Evolutionary conservation across 2,329 filamentous ascomycete species (phyloP), one percentile per base, ranked within the genome.

Genomic region (Stagonosporopsis rhizophila): DNA sequence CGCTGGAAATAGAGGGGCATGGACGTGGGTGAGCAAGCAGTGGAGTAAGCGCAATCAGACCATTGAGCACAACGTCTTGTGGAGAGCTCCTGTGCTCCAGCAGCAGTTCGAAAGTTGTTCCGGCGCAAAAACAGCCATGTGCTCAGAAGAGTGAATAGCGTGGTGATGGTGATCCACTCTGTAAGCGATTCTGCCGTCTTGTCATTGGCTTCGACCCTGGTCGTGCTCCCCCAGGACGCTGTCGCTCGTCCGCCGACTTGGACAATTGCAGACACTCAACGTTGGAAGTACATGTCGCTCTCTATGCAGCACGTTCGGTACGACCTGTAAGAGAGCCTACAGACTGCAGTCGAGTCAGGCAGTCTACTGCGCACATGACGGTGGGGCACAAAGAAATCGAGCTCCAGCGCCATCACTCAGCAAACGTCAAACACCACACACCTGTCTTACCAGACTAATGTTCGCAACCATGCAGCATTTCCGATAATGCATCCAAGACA

Each of bases 71-170:
- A 38, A 17, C 52, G 32, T 56, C 23, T 46, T 20, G 42, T 44
- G 35, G 47, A 48, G 42, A 15, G 7, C 23, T 47, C 27, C 9
- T 47, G 19, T 51, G 20, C 42, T 47, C 40, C 38, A 46, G 20
- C 47, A 35, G 48, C 37, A 48, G 53, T 38, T 28, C 25, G 50
- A 46, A 45, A 58, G 55, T 42, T 46, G 50, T 44, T 46, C 52
- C 27, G 45, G 49, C 45, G 48, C 48, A 48, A 58, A 60, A 53
- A 44, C 38, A 34, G 53, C 52, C 44, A 54, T 58, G 44, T 57
- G 45, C 51, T 42, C 40, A 45, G 44, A 56, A 56, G 52, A 60
- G 59, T 61, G 59, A 58, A 62, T 49, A 50, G 48, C 56, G 49
- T 40, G 42, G 52, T 59, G 53, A 55, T 42, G 56, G 44, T 44